A percentile compares a stretch with the other conserved stretches of the same genome.
phyloP scores from a whole-genome alignment of 192 early-diverging fungal genomes.

The Umbelopsis isabellina region DNA sequence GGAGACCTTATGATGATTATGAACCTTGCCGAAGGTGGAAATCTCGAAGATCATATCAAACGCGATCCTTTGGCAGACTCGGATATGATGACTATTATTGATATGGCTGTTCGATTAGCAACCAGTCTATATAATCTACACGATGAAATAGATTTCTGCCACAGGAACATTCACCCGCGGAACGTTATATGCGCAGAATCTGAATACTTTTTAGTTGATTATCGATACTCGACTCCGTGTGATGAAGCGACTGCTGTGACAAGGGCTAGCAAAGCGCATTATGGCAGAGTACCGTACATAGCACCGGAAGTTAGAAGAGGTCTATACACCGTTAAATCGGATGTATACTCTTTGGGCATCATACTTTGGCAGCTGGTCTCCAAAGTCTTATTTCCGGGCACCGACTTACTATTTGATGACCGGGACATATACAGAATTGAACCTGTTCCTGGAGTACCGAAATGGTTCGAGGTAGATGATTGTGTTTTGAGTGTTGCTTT shows the following conservation, averaged over 20 bases:
- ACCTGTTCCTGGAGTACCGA: conserved; percentile 33
- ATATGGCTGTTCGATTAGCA: conserved; percentile 39
- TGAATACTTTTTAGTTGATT: conserved; percentile 42
- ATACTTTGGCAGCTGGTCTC: conserved; percentile 56
- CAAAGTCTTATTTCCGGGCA: conserved; percentile 38
- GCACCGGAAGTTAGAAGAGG: conserved; percentile 56
- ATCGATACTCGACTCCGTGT: conserved; percentile 36
- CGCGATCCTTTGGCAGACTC: conserved; percentile 30
- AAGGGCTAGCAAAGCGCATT: conserved; percentile 48
- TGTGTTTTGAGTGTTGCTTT: not conserved
- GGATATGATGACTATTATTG: conserved; percentile 34
- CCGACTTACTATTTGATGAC: conserved; percentile 30
- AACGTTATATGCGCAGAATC: conserved; percentile 40
- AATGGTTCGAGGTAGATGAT: conserved; percentile 28
- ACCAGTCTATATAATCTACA: conserved; percentile 35
- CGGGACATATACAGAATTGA: conserved; percentile 32
- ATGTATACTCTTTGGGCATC: conserved; percentile 58
- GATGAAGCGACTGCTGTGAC: conserved; percentile 36
- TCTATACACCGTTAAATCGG: conserved; percentile 51
- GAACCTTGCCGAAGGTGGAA: conserved; percentile 41
- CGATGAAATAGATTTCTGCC: conserved; percentile 27
- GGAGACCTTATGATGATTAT: conserved; percentile 48
- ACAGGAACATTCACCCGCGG: conserved; percentile 37
- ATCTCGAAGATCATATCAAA: conserved; percentile 40
- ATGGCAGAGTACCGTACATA: conserved; percentile 57